Evolutionary conservation across 768 basidiomycete species (phyloP).

Genomic region (Auricularia cornea): DNA sequence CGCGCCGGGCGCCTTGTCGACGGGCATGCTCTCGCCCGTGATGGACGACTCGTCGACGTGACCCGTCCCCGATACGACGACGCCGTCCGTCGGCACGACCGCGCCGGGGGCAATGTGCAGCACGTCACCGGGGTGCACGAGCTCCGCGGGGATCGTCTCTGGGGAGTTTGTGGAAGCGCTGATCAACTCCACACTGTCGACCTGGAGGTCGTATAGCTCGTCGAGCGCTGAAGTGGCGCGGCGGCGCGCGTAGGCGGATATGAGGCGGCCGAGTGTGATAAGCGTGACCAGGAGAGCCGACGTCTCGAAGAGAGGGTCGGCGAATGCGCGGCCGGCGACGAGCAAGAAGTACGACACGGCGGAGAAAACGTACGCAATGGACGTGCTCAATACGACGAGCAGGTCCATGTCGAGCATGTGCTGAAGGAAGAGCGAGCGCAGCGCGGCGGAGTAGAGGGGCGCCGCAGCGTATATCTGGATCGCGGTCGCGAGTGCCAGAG

Average conservation of each 20-base stretch:
- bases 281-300: slow-evolving; percentile 34
- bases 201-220: slow-evolving; percentile 27
- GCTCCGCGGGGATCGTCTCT: slow-evolving; percentile 18
- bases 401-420: slow-evolving; percentile 31
- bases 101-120: slow-evolving; percentile 28
- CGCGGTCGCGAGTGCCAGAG: slow-evolving; percentile 30
- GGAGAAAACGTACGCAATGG: slow-evolving; percentile 34
- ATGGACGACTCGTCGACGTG: slow-evolving; percentile 36
- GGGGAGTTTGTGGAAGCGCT: slow-evolving; percentile 16
- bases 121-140: slow-evolving; percentile 29
- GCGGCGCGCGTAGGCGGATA: slow-evolving; percentile 30
- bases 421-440: slow-evolving; percentile 28
- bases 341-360: slow-evolving; percentile 29
- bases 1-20: slow-evolving; percentile 26
- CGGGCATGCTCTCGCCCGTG: slow-evolving; percentile 34
- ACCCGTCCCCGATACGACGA: slow-evolving; percentile 25
- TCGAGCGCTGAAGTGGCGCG: slow-evolving; percentile 25
- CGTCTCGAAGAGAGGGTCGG: slow-evolving; percentile 35
- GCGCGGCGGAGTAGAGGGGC: slow-evolving; percentile 29
- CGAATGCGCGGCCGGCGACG: slow-evolving; percentile 22
- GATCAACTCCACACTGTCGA: slow-evolving; percentile 23
- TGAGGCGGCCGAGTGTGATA: slow-evolving; percentile 32
- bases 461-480: slow-evolving; percentile 29
- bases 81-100: slow-evolving; percentile 32
- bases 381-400: slow-evolving; percentile 31